Base-by-base conservation (phyloP, 345 rosid species). In the Viola odorata region DNA sequence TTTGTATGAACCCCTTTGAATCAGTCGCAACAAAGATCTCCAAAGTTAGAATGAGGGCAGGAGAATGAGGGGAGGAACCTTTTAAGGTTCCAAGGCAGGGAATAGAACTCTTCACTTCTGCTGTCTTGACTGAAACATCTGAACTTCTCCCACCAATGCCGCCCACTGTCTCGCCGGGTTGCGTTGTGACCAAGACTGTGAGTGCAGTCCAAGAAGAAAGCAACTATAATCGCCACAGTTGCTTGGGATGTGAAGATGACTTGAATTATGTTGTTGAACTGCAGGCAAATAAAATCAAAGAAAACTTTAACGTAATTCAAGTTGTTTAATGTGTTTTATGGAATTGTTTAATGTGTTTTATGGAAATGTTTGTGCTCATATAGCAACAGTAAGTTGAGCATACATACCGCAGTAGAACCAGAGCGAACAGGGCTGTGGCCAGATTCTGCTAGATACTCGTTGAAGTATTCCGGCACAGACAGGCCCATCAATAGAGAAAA, bases 11-110 rank as follows among this genome's bases (percentile, higher is more conserved):
- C 55, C 41, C 32, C 42, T 8, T 44, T 41, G 32, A 23, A 10
- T n/a, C 3, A 36, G 2, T 32, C 44, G 13, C 55, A 42, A 40
- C 17, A 32, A 12, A 13, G 37, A 16, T 3, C 37, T 38, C 61
- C 44, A 1, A 8, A 37, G 11, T 66, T 77, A 92, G 63, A 77
- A 77, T 39, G n/a, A n/a, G n/a, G n/a, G n/a, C n/a, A n/a, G n/a
- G n/a, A n/a, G n/a, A n/a, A n/a, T n/a, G 97, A 89, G 60, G 96
- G 98, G 87, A 92, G 89, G 74, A 82, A 92, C 71, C 91, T 73
- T 60, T 81, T 87, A 6, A 92, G 94, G 55, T 78, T 81, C 60
- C 54, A 86, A 50, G 97, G 96, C 60, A 89, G 65, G 12, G 90
- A 71, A 60, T 92, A 87, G 68, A 89, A 87, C 63, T 83, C 91